Evolutionary conservation across 2,329 filamentous ascomycete species (phyloP), one percentile per base, ranked within the genome.

Genomic region (Tolypocladium guangdongense): DNA sequence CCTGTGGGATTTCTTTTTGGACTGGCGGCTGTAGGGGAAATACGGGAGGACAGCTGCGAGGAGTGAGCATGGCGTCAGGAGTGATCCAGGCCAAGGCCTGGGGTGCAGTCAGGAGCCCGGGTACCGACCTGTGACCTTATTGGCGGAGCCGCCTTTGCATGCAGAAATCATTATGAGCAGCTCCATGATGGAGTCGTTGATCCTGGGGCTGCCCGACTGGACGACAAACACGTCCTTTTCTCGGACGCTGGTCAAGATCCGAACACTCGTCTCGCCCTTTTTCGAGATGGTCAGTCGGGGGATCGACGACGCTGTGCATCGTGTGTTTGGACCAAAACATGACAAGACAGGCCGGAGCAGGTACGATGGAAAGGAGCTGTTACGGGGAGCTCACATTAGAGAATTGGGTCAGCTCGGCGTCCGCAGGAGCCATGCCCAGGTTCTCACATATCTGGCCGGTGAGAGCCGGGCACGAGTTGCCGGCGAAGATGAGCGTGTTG

Each of bases 101-200:
- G 54, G 46, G 39, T 49, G 47, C 27, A 47, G 36, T 51, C 49
- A 41, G 48, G 39, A 53, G 56, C 56, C 22, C 11, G 30, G 54
- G 54, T 53, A 71, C 80, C 62, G 77, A 96, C 92, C 92, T 63
- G 92, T 97, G 67, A 97, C 88, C 65, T 93, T 95, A 76, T 91
- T 96, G 58, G 93, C 89, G 52, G 93, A 97, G 60, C 92, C 93
- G 66, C 93, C 91, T 73, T 96, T 97, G 80, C 93, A 99, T 62
- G 93, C 93, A 60, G 89, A 93, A 64, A 97, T 96, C 89, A 99
- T 95, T 72, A 99, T 97, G 67, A 99, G 81, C 67, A 99, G 81
- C 78, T 99, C 93, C 90, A 99, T 96, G 67, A 99, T 90, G 65
- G 90, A 95, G 74, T 99, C 93, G 71, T 99, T 99, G 78, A 96